A percentile compares a stretch with the other conserved stretches of the same genome.
phyloP scores from a whole-genome alignment of 345 rosid species.

The Salix arbutifolia region DNA sequence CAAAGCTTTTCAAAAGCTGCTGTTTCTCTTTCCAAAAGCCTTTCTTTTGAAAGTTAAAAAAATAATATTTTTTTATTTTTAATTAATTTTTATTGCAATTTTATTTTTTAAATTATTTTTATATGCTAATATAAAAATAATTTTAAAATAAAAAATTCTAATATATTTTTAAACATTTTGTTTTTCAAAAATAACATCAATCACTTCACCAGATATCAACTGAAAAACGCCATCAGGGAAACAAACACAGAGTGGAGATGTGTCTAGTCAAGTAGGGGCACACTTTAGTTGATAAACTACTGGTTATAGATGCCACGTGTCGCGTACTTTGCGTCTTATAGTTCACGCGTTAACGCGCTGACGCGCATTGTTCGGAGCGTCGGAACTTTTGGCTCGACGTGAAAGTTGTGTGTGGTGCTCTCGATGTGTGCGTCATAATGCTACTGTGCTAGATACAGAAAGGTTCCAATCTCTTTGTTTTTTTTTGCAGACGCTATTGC shows the following conservation, averaged over 20 bases:
- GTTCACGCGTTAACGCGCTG: neutral
- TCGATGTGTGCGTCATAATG: neutral
- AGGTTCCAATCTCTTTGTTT: neutral
- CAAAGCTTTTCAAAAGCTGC: neutral
- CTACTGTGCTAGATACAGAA: neutral
- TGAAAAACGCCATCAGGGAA: neutral
- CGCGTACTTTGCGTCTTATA: neutral
- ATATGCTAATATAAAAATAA: too few species aligned
- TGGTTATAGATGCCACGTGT: slow-evolving; percentile 10
- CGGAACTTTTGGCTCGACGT: neutral
- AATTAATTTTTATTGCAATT: too few species aligned
- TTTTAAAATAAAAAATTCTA: too few species aligned
- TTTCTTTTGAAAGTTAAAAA: too few species aligned
- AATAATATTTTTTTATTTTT: too few species aligned
- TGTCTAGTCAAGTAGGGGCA: slow-evolving; percentile 9
- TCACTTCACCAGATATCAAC: neutral
- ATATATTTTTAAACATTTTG: too few species aligned
- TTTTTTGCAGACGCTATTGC: neutral
- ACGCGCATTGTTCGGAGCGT: neutral
- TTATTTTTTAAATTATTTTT: too few species aligned
- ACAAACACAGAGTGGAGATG: neutral
- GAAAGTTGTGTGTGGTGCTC: neutral
- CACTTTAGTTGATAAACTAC: neutral
- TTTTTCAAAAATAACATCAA: too few species aligned
- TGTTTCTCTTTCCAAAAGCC: too few species aligned